Base-by-base conservation (phyloP, 345 rosid genomes). In the Camelina neglecta region DNA sequence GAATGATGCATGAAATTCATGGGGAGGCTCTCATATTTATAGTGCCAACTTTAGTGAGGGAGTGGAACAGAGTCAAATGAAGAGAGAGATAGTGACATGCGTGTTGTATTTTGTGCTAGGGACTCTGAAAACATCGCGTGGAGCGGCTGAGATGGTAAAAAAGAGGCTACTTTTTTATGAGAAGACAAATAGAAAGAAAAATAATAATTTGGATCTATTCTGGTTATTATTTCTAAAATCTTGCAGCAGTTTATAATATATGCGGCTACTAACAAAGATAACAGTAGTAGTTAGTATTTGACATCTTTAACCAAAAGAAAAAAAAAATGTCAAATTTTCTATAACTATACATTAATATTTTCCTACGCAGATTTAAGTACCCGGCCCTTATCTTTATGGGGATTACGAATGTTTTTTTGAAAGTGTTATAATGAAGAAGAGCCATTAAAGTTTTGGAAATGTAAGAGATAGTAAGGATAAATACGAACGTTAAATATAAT, bases 41-140 rank as follows among this genome's bases (percentile, higher is more conserved):
- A 53, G 33, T 59, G 61, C 12, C 31, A 29, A 16, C 44, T 8
- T 53, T 78, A 66, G 53, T 65, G 69, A 67, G 74, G 60, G 74
- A 47, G 67, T 38, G 57, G 74, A 59, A 65, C 21, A 55, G 66
- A 65, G 72, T 77, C 59, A 73, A 65, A 65, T 51, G 56, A 54
- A 60, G 81, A 68, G 74, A 56, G 81, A 58, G 68, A 20, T 35
- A 69, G 71, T 83, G 93, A 90, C 96, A 87, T 87, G 98, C 93
- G 97, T 92, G 88, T 91, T 81, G 94, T 83, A 89, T 82, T 84
- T 74, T 81, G 97, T 78, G 98, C 89, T 69, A 73, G 72, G 76
- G 85, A 83, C 95, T 85, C 97, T 90, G 96, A 90, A 92, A 90
- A 90, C 96, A 89, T 92, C 90, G 93, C 67, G 81, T 80, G 80